phyloP scores from a whole-genome alignment of 75 land plant species.

The Pinus taeda region DNA sequence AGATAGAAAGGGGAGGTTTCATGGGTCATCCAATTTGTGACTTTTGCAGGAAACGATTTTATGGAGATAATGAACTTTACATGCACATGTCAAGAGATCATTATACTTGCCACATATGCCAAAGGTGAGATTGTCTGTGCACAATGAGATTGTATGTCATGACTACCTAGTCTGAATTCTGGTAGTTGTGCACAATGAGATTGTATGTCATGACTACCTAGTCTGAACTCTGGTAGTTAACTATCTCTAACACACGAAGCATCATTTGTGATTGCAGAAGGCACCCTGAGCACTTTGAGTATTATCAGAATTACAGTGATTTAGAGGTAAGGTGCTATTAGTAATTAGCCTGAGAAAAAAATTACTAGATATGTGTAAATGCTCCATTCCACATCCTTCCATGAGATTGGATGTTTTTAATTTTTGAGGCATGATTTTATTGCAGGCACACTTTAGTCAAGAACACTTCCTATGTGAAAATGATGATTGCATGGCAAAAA shows the following conservation, averaged over 20 bases:
- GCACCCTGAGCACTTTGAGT: slow-evolving; percentile 92
- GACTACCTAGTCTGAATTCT: too few relatives aligned
- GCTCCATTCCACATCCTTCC: not conserved
- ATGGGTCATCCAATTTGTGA: slow-evolving; percentile 91
- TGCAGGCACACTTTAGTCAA: slow-evolving; percentile 74
- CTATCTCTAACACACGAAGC: not conserved
- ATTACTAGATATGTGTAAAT: not conserved
- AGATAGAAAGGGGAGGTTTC: slow-evolving; percentile 88
- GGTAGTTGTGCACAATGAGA: too few relatives aligned
- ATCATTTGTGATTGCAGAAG: slow-evolving; percentile 48
- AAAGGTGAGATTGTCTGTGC: slow-evolving; percentile 58
- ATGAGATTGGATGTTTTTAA: not conserved
- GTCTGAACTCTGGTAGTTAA: not conserved
- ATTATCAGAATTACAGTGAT: slow-evolving; percentile 91
- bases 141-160: not conserved
- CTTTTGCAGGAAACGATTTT: slow-evolving; percentile 83
- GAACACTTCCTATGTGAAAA: slow-evolving; percentile 88
- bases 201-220: too few relatives aligned
- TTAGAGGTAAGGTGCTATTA: slow-evolving; percentile 57
- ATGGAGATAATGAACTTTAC: slow-evolving; percentile 95
- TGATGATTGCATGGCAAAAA: slow-evolving; percentile 88
- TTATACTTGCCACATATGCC: slow-evolving; percentile 95
- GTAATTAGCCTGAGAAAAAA: not conserved
- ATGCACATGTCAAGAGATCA: slow-evolving; percentile 96
- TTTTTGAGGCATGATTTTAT: not conserved